Conservation (phyloP, 2,329 filamentous ascomycete genomes). For the Cercospora berteroae region DNA sequence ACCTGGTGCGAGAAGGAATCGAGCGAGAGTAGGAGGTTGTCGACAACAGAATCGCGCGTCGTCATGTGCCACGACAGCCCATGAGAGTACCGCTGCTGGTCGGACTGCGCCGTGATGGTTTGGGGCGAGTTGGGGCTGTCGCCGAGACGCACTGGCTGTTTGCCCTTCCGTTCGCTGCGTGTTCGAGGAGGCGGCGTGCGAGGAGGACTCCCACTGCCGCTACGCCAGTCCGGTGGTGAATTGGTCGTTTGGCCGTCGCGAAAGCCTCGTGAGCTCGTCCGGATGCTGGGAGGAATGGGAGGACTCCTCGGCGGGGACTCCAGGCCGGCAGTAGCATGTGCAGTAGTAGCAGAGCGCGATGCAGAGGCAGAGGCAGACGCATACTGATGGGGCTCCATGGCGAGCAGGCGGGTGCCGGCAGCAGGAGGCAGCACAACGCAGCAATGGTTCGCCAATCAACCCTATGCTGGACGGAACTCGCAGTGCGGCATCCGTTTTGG, state of each 20-base stretch:
- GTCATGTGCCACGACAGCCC: conserved; percentile 79
- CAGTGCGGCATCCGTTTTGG: neutral
- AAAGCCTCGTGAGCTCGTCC: conserved; percentile 12
- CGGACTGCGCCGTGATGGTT: conserved; percentile 4
- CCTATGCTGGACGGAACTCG: neutral
- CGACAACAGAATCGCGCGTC: conserved; percentile 85
- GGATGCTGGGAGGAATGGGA: conserved; percentile 3
- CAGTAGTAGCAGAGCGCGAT: neutral
- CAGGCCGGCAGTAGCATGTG: conserved; percentile 4
- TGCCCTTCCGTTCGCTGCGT: conserved; percentile 15
- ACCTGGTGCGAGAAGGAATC: conserved; percentile 65
- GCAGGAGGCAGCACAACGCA: neutral
- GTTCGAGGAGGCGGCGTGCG: conserved; percentile 17
- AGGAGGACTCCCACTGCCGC: conserved; percentile 10
- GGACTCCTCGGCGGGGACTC: conserved; percentile 11
- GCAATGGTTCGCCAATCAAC: neutral
- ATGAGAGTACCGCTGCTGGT: conserved; percentile 60
- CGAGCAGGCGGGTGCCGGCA: neutral
- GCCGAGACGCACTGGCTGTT: conserved; percentile 15
- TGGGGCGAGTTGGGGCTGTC: conserved; percentile 6
- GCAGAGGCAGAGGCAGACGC: conserved; percentile 6
- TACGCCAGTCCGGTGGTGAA: neutral
- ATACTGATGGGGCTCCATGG: conserved; percentile 9
- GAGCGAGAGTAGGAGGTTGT: conserved; percentile 91
- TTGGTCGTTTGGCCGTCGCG: neutral